Conservation (phyloP, 2,329 filamentous ascomycete species). For the Xylaria sp. region DNA sequence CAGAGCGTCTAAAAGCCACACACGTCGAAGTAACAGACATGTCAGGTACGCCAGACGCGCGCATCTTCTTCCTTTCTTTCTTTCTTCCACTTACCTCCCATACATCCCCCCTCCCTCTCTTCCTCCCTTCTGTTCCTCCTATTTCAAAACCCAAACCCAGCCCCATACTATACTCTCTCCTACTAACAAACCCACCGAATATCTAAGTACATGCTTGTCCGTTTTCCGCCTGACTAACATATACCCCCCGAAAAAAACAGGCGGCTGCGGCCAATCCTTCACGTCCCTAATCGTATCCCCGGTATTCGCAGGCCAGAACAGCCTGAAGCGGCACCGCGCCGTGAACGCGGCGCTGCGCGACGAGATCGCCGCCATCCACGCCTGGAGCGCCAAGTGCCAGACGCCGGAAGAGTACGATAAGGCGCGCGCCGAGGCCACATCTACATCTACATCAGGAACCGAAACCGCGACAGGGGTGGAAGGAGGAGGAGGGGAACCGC, state of each 20-base stretch:
- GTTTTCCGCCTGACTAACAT: no score
- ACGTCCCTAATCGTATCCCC: conserved; percentile 71
- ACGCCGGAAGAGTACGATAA: conserved; percentile 90
- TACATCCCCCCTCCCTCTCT: background rate
- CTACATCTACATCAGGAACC: no score
- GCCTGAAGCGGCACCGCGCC: conserved; percentile 85
- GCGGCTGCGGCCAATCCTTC: conserved; percentile 71
- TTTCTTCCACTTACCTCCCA: no score
- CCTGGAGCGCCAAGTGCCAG: conserved; percentile 94
- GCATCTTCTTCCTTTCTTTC: background rate
- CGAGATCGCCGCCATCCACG: conserved; percentile 91
- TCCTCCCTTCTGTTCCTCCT: conserved; percentile 21
- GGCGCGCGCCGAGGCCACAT: conserved; percentile 55
- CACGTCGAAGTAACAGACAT: conserved; percentile 92
- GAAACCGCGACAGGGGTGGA: no score
- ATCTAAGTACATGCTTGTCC: no score
- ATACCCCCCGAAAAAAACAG: conserved; percentile 49
- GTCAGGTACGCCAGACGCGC: conserved; percentile 76
- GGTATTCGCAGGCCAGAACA: conserved; percentile 76
- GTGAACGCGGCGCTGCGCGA: conserved; percentile 86
- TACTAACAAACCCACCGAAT: background rate
- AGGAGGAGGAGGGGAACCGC: no score
- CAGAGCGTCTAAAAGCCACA: conserved; percentile 74
- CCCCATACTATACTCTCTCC: background rate
- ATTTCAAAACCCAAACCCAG: background rate